Evolutionary conservation across 2,329 filamentous ascomycete genomes (phyloP).

Genomic region (Paraphaeosphaeria minitans): DNA sequence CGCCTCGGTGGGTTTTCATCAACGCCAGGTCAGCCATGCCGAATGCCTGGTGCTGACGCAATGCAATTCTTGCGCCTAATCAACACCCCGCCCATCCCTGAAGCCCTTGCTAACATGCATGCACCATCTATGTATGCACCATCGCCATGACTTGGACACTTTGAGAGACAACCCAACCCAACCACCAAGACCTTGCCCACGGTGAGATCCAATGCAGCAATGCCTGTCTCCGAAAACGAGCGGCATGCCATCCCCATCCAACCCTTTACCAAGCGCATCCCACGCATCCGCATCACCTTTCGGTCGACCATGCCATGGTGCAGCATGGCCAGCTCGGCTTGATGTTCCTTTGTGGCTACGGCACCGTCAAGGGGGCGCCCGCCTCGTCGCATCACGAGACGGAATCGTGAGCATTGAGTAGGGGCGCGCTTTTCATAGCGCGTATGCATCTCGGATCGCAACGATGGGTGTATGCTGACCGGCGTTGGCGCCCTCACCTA

Average conservation of each 20-base stretch:
- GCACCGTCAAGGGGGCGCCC: constrained; percentile 26
- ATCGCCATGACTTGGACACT: constrained; percentile 6
- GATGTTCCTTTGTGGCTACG: constrained; percentile 19
- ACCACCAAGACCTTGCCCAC: constrained; percentile 6
- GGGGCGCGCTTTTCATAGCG: constrained; percentile 19
- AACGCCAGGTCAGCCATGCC: constrained; percentile 16
- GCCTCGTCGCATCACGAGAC: constrained; percentile 39
- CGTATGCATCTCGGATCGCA: constrained; percentile 24
- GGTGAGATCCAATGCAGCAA: constrained; percentile 15
- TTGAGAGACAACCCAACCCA: background rate
- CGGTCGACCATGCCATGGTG: constrained; percentile 25
- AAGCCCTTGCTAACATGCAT: constrained; percentile 7
- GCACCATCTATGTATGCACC: constrained; percentile 7
- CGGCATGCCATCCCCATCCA: constrained; percentile 13
- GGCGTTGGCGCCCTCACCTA: constrained; percentile 16
- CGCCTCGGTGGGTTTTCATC: constrained; percentile 19
- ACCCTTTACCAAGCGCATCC: constrained; percentile 27
- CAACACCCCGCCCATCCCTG: background rate
- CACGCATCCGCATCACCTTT: constrained; percentile 27
- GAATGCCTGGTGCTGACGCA: constrained; percentile 31
- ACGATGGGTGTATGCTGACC: constrained; percentile 22
- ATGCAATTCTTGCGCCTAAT: constrained; percentile 18
- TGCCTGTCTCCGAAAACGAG: constrained; percentile 6
- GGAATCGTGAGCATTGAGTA: constrained; percentile 29
- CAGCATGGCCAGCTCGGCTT: constrained; percentile 28